These are phyloP conservation scores for Backusella australiensis DNA, from an alignment of 192 early-diverging fungal genomes.

Conservation along the genomic window DNA sequence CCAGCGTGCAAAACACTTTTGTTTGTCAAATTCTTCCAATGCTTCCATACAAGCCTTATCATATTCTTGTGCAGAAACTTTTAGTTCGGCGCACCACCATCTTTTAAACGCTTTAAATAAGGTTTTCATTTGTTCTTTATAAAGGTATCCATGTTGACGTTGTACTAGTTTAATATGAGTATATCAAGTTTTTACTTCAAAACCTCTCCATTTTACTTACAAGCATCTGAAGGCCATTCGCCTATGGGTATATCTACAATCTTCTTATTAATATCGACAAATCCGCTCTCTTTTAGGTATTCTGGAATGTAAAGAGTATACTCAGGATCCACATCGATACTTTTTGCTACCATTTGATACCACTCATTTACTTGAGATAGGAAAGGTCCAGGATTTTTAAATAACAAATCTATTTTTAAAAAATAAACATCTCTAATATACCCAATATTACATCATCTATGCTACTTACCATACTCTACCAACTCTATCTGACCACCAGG, in stretches of 20 bases:
- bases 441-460: background rate
- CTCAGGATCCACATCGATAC: background rate
- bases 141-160: conserved; percentile 30
- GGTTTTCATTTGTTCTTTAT: conserved; percentile 28
- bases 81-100: conserved; percentile 21
- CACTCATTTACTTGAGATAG: conserved; percentile 26
- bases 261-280: conserved; percentile 21
- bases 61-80: conserved; percentile 23
- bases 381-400: conserved; percentile 23
- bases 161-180: conserved; percentile 4
- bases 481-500: conserved; percentile 27
- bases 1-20: conserved; percentile 19
- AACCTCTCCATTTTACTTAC: conserved; percentile 16
- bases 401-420: conserved; percentile 19
- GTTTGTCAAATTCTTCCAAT: conserved; percentile 29
- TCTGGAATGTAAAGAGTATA: background rate
- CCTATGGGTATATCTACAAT: conserved; percentile 29
- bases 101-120: conserved; percentile 36
- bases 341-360: conserved; percentile 17
- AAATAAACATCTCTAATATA: background rate
- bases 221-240: conserved; percentile 27
- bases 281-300: conserved; percentile 15
- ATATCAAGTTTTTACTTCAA: background rate
- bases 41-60: conserved; percentile 23
- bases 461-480: conserved; percentile 24